Base-by-base conservation (phyloP, 176 grass and related monocot species). In the Triticum turgidum region DNA sequence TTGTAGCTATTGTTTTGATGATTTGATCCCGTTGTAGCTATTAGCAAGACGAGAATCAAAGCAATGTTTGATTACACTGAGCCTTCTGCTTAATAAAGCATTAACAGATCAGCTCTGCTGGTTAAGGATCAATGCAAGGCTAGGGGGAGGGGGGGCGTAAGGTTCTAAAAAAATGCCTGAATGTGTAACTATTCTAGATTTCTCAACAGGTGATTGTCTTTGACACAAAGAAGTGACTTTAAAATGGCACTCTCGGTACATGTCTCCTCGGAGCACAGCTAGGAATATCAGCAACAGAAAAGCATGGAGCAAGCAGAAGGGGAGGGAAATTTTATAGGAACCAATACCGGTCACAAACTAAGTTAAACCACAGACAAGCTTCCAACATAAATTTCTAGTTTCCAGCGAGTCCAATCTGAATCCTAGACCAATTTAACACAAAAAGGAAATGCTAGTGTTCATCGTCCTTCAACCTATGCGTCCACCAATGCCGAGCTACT, bases 41-140 rank as follows among this genome's bases (percentile, higher is more conserved):
- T 13, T 82, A 69, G 80, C 15, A 82, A 76, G 59, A 76, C 15
- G 41, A 82, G 25, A 86, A 33, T 22, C 0, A 13, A 80, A 56
- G 4, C 24, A 32, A 20, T 61, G 74, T 2, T 44, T 59, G 20
- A 37, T 17, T 7, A 33, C 24, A 65, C 18, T 49, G 27, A 73
- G 45, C 10, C 6, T 82, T 25, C 7, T 84, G 15, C 66, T 67
- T 17, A 56, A 69, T 35, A 73, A 63, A 10, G 7, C 20, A 30
- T 65, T 20, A 10, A 27, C 39, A 62, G 73, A 45, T 49, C 7
- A 59, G 61, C 69, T 84, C 65, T 38, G 82, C 61, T 39, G 18
- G 44, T 56, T 73, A 66, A 81, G 61, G 80, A 66, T 39, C 8
- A 17, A 29, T 41, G 52, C n/a, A 56, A 54, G 12, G 9, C 12